phyloP scores from a whole-genome alignment of 2,329 filamentous ascomycete species.

The Cladosporium sp. region DNA sequence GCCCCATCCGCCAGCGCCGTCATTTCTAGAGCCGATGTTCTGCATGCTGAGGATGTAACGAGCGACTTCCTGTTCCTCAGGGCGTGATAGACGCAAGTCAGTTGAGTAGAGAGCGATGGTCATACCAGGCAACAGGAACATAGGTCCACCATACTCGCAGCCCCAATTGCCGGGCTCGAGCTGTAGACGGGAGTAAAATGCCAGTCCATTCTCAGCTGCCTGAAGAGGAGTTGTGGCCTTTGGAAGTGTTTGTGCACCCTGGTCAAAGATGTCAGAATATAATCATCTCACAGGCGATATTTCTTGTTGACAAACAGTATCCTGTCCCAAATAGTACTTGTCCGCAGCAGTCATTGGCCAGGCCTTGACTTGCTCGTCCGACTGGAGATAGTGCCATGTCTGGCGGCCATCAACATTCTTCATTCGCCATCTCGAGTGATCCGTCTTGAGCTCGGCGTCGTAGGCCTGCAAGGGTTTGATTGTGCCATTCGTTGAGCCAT shows the following conservation, averaged over 20 bases:
- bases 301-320: constrained; percentile 59
- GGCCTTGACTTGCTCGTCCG: constrained; percentile 67
- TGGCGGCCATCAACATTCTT: constrained; percentile 80
- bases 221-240: constrained; percentile 72
- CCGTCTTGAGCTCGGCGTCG: constrained; percentile 54
- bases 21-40: constrained; percentile 52
- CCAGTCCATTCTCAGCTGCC: constrained; percentile 77
- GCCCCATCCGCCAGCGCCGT: constrained; percentile 94
- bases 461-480: not conserved
- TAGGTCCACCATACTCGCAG: constrained; percentile 95
- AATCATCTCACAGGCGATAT: constrained; percentile 20
- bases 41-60: constrained; percentile 88
- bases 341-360: constrained; percentile 92
- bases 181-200: constrained; percentile 88
- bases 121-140: constrained; percentile 88
- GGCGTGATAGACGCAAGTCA: constrained; percentile 78
- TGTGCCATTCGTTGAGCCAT: constrained; percentile 14
- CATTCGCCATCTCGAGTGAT: constrained; percentile 81
- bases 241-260: constrained; percentile 75
- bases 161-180: constrained; percentile 89
- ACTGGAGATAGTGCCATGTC: constrained; percentile 87
- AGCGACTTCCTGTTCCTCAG: constrained; percentile 83
- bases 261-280: constrained; percentile 3
- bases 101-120: constrained; percentile 88
- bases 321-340: constrained; percentile 80